phyloP scores from a whole-genome alignment of 208 protist species.

The Jaenimonas drosophilae region DNA sequence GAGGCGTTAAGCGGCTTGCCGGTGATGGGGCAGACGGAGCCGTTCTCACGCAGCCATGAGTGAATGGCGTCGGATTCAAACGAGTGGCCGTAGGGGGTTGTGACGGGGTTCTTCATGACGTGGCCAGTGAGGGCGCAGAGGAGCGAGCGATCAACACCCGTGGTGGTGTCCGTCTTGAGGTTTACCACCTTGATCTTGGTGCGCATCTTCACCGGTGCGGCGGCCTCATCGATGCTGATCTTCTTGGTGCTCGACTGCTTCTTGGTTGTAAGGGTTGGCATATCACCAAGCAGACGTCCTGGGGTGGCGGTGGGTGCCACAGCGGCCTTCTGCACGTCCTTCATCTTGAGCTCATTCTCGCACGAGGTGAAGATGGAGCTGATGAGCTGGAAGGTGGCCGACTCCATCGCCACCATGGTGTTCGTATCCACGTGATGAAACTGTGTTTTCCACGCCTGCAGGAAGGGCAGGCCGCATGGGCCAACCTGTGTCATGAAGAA shows the following conservation, averaged over 20 bases:
- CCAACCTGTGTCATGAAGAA: constrained; percentile 73
- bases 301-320: constrained; percentile 8
- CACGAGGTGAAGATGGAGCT: constrained; percentile 38
- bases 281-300: constrained; percentile 35
- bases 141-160: constrained; percentile 48
- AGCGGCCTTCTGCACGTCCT: constrained; percentile 1
- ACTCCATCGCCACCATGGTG: constrained; percentile 51
- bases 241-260: constrained; percentile 40
- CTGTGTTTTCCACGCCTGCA: constrained; percentile 75
- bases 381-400: constrained; percentile 54
- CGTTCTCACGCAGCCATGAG: constrained; percentile 81
- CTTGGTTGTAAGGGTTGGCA: constrained; percentile 50
- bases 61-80: constrained; percentile 83
- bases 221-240: constrained; percentile 66
- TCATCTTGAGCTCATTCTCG: constrained; percentile 22
- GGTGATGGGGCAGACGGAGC: constrained; percentile 85
- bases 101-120: constrained; percentile 88
- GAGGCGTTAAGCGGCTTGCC: constrained; percentile 60
- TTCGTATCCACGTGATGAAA: constrained; percentile 60
- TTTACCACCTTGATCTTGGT: constrained; percentile 20
- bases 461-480: constrained; percentile 43
- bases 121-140: constrained; percentile 80
- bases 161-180: constrained; percentile 29
- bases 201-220: constrained; percentile 31
- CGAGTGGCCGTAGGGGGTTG: constrained; percentile 84